These are phyloP conservation scores for Botryotinia narcissicola DNA, from an alignment of 2,329 filamentous ascomycete genomes.

Conservation along the genomic window DNA sequence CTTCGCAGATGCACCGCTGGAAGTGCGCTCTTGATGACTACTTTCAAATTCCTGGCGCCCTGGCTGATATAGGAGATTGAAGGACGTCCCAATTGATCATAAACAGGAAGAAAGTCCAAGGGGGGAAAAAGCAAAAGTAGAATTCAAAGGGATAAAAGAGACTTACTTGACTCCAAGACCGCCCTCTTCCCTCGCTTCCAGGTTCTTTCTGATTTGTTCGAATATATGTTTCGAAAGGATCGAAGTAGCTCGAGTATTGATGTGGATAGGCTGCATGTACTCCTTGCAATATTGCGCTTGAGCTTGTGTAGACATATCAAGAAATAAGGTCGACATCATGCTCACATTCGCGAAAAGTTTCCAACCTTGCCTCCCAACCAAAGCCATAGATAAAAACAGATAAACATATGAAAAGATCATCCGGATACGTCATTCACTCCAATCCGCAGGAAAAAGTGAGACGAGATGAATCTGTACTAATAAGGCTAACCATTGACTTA, in stretches of 20 bases:
- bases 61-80: background rate
- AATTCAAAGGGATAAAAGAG: background rate
- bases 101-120: background rate
- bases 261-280: background rate
- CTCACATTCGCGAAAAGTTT: background rate
- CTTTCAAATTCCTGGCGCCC: background rate
- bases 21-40: background rate
- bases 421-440: conserved; percentile 3
- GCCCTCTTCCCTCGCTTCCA: background rate
- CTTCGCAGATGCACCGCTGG: background rate
- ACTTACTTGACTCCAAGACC: conserved; percentile 2
- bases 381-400: background rate
- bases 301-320: background rate
- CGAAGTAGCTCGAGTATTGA: background rate
- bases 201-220: background rate
- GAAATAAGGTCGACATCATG: background rate
- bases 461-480: conserved; percentile 5
- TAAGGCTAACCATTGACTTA: background rate
- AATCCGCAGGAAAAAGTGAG: background rate
- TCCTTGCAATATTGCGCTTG: background rate
- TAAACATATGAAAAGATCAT: conserved; percentile 8
- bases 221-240: background rate
- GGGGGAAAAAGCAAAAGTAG: background rate
- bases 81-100: background rate
- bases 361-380: conserved; percentile 3